phyloP scores from a whole-genome alignment of 2,329 filamentous ascomycete species.

The Calonectria ilicicola region DNA sequence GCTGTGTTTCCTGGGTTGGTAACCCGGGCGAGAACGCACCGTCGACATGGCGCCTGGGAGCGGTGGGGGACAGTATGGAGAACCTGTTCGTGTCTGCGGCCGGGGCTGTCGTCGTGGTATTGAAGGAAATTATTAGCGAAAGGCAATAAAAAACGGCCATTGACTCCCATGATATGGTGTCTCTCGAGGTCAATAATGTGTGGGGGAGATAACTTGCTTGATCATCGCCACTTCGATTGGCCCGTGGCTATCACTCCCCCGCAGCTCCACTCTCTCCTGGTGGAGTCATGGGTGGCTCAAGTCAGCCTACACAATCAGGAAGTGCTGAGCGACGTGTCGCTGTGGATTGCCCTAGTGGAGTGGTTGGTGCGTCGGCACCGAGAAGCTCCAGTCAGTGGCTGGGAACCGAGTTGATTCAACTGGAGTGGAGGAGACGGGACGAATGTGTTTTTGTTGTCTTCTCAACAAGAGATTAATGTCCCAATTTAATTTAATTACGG shows the following conservation, averaged over 20 bases:
- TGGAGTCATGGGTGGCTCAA: slow-evolving; percentile 13
- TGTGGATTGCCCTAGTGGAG: background rate
- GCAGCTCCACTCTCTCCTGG: slow-evolving; percentile 5
- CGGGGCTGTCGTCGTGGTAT: background rate
- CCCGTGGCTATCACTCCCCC: slow-evolving; percentile 5
- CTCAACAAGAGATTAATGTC: too few relatives aligned
- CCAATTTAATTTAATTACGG: too few relatives aligned
- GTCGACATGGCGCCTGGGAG: slow-evolving; percentile 20
- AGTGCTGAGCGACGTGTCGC: slow-evolving; percentile 16
- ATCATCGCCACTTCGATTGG: slow-evolving; percentile 17
- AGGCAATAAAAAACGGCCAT: background rate
- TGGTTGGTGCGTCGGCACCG: background rate
- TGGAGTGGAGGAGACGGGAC: background rate
- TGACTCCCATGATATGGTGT: slow-evolving; percentile 12
- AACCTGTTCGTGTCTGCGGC: background rate
- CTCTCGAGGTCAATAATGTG: background rate
- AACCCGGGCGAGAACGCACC: slow-evolving; percentile 13
- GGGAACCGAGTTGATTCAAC: background rate
- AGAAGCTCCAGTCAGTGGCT: background rate
- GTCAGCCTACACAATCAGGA: slow-evolving; percentile 16
- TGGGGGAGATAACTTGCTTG: slow-evolving; percentile 15
- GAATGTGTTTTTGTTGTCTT: too few relatives aligned
- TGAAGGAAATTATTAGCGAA: slow-evolving; percentile 25
- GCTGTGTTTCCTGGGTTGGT: slow-evolving; percentile 33
- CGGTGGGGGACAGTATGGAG: background rate